A percentile compares a stretch with the other conserved stretches of the same genome.
Evolutionary conservation across 2,329 filamentous ascomycete species (phyloP).

Genomic region (Trichophaea hybrida): DNA sequence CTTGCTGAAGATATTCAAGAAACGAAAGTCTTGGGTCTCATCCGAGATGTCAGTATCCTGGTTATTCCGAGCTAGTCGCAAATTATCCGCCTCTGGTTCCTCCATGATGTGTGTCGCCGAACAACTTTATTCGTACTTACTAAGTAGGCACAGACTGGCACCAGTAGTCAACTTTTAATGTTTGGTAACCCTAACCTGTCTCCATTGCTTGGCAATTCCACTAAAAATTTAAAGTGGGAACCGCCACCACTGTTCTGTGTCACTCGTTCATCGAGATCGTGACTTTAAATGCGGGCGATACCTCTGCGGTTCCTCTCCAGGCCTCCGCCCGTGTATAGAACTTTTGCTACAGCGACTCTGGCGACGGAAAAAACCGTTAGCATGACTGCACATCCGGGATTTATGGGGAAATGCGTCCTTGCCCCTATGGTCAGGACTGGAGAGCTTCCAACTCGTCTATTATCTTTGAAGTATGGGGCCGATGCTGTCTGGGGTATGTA

Average conservation of each 20-base stretch:
- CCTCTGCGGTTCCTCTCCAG: background rate
- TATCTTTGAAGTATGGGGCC: constrained; percentile 86
- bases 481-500: constrained; percentile 83
- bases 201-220: background rate
- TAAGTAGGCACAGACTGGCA: too few species aligned
- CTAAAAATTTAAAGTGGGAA: background rate
- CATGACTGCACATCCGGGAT: constrained; percentile 2
- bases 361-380: background rate
- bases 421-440: constrained; percentile 98
- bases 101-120: constrained; percentile 8
- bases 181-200: too few species aligned
- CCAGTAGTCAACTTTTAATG: too few species aligned
- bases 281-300: background rate
- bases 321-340: background rate
- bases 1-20: constrained; percentile 46
- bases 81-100: constrained; percentile 18
- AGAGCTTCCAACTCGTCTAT: constrained; percentile 75
- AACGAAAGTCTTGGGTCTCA: constrained; percentile 74
- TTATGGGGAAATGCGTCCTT: constrained; percentile 43
- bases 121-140: too few species aligned
- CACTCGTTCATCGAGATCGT: background rate
- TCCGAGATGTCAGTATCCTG: constrained; percentile 54
- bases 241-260: background rate
- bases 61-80: constrained; percentile 11
- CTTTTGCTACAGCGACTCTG: background rate